Conservation (phyloP, 495 filamentous ascomycete species). For the Endocarpon pusillum region DNA sequence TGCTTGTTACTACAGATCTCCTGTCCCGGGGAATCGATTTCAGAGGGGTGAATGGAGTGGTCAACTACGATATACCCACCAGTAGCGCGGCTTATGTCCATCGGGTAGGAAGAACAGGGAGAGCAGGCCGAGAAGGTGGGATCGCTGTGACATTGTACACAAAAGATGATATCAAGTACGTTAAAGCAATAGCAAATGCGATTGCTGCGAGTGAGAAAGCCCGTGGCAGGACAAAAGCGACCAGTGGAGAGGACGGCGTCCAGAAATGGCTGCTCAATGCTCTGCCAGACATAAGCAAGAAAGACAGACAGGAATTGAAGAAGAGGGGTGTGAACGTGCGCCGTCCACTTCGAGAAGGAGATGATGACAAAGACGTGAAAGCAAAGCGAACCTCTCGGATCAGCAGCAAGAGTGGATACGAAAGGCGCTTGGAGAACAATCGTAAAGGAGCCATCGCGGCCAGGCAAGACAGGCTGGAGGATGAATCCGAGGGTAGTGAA, state of each 20-base stretch:
- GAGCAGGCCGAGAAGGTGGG: constrained; percentile 75
- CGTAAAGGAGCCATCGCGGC: constrained; percentile 54
- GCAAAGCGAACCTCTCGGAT: constrained; percentile 42
- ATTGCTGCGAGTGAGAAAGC: constrained; percentile 67
- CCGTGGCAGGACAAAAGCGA: constrained; percentile 13
- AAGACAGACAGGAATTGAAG: constrained; percentile 67
- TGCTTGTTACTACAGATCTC: constrained; percentile 87
- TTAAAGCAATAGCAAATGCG: constrained; percentile 85
- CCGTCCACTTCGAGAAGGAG: constrained; percentile 21
- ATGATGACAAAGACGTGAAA: constrained; percentile 24
- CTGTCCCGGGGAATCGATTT: constrained; percentile 86
- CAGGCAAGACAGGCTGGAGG: constrained; percentile 43
- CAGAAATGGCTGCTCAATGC: constrained; percentile 83
- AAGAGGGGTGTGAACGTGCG: constrained; percentile 65
- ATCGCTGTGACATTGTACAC: constrained; percentile 92
- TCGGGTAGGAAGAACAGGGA: constrained; percentile 77
- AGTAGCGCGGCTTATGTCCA: constrained; percentile 83
- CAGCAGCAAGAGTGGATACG: constrained; percentile 83
- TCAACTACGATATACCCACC: constrained; percentile 92
- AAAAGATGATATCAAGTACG: constrained; percentile 76
- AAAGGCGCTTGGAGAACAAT: constrained; percentile 60
- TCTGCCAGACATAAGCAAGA: constrained; percentile 66
- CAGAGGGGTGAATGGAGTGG: constrained; percentile 73
- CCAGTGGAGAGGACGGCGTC: constrained; percentile 30
- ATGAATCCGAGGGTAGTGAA: constrained; percentile 21